phyloP scores from a whole-genome alignment of 2,329 filamentous ascomycete species.

The Verticillium zaregamsianum region DNA sequence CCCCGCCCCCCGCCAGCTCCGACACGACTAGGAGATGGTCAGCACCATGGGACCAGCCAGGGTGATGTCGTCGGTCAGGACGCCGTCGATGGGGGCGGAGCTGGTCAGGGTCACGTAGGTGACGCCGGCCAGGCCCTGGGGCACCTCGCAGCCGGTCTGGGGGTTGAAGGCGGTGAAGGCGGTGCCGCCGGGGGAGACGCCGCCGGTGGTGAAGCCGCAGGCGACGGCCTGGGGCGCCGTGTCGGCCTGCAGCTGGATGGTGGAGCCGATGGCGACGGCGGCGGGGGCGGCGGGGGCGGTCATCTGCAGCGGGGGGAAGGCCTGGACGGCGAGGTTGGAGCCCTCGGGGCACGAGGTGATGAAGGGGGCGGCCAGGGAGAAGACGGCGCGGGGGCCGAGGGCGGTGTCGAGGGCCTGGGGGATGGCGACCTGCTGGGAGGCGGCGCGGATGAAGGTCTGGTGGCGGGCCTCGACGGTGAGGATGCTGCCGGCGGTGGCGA shows the following conservation, averaged over 20 bases:
- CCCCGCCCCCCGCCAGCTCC: neutral
- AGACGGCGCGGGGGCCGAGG: slow-evolving; percentile 64
- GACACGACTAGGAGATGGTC: slow-evolving; percentile 31
- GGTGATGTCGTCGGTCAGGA: slow-evolving; percentile 58
- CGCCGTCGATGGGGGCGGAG: slow-evolving; percentile 41
- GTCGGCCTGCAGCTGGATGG: slow-evolving; percentile 44
- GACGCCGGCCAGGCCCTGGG: slow-evolving; percentile 57
- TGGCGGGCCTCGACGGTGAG: slow-evolving; percentile 71
- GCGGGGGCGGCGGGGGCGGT: slow-evolving; percentile 41
- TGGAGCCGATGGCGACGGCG: slow-evolving; percentile 33
- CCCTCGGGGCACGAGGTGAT: slow-evolving; percentile 66
- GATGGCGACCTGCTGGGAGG: slow-evolving; percentile 53
- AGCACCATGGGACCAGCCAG: slow-evolving; percentile 62
- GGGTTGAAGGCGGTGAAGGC: slow-evolving; percentile 54
- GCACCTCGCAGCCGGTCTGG: slow-evolving; percentile 54
- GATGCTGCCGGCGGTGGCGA: slow-evolving; percentile 65
- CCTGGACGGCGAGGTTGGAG: slow-evolving; percentile 57
- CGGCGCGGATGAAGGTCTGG: slow-evolving; percentile 66
- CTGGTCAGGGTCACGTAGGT: slow-evolving; percentile 65
- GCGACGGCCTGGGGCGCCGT: slow-evolving; percentile 48
- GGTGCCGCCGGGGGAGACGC: slow-evolving; percentile 50
- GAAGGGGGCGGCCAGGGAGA: slow-evolving; percentile 70
- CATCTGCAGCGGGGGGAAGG: slow-evolving; percentile 56
- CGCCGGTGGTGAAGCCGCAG: slow-evolving; percentile 66
- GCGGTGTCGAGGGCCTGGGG: slow-evolving; percentile 68